Base-by-base conservation (phyloP, 805 yeast genomes). In the Nakazawaea wyomingensis region DNA sequence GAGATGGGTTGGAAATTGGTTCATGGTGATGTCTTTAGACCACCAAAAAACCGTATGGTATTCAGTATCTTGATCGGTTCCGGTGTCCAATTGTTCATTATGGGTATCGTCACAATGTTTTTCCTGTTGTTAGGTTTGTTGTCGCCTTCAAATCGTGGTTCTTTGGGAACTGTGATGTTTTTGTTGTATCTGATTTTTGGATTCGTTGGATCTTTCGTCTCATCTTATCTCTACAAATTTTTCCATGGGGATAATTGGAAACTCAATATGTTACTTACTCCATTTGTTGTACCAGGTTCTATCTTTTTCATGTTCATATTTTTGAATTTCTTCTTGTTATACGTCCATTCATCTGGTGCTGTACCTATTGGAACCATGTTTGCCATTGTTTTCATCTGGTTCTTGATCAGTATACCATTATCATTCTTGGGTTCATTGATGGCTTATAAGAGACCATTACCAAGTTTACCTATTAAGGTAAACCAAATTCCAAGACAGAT, bases 1-100 rank as follows among this genome's bases (percentile, higher is more conserved):
- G 98, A 93, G 61, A 76, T 89, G 57, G 99, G 99, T 31, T 93
- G 99, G 99, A 93, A 93, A 61, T 73, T 93, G 50, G 82, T 89
- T 31, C 95, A 90, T 55, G 98, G 97, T 48, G 98, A 91, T 61
- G 89, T 91, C 24, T 91, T 91, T 69, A 78, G 98, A 62, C 66
- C 90, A 7, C 98, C 98, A 34, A 60, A 69, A 39, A 68, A 75
- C 51, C 71, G 84, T 43, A 72, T 89, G 75, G 46, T 85, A 5
- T 71, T 89, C 47, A 84, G 96, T 2, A 79, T 89, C 7, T 62
- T 90, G 18, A 76, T 89, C 38, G 99, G 99, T 36, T 80, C 93
- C 41, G 99, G 99, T 47, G 63, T 74, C 24, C 99, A 93, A 64
- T 62, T 91, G 26, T 75, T 89, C 50, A 68, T 83, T 54, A 90